phyloP scores from a whole-genome alignment of 2,329 filamentous ascomycete species.

The Trichoderma guizhouense region DNA sequence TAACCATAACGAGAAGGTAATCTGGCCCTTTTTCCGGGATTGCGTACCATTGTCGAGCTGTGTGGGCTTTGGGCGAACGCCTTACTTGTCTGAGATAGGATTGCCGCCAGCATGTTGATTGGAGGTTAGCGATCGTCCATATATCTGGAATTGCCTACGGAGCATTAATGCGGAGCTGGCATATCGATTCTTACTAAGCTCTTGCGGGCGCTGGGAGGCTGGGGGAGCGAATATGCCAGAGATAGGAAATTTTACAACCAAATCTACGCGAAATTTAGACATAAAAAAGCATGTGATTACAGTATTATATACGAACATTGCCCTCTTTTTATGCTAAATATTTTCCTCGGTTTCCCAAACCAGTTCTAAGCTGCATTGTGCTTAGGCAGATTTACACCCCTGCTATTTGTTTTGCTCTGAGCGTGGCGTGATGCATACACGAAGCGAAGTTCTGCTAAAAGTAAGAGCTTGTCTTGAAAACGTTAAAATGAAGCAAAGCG shows the following conservation, averaged over 20 bases:
- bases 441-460: not conserved
- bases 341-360: not conserved
- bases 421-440: not conserved
- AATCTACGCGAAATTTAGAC: not conserved
- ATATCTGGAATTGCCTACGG: not conserved
- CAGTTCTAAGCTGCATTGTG: not conserved
- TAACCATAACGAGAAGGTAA: slow-evolving; percentile 17
- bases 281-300: not conserved
- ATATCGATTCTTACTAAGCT: not conserved
- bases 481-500: not conserved
- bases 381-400: not conserved
- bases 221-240: not conserved
- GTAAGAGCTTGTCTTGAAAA: not conserved
- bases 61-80: not conserved
- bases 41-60: slow-evolving; percentile 3
- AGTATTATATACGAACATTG: not conserved
- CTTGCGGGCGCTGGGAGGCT: not conserved
- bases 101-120: not conserved
- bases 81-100: not conserved
- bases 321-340: not conserved
- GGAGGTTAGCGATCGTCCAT: not conserved
- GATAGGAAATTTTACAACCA: not conserved
- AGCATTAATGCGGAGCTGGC: not conserved
- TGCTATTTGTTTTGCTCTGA: not conserved
- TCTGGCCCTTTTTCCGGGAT: not conserved